phyloP scores from a whole-genome alignment of 805 yeast genomes.

The Saturnispora gosingensis region DNA sequence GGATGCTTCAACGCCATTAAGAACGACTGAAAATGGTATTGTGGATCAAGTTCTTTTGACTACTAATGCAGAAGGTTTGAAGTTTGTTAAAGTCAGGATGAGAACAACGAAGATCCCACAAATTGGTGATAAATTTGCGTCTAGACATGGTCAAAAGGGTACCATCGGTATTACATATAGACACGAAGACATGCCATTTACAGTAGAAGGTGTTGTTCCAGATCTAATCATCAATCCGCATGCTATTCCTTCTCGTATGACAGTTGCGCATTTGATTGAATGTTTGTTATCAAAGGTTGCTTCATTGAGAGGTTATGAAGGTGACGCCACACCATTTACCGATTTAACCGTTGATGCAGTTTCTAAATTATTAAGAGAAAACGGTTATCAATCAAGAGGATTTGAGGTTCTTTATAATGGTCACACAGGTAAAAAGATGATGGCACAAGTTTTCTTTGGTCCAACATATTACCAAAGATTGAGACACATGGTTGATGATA shows the following conservation, averaged over 20 bases:
- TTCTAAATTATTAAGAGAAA: constrained; percentile 83
- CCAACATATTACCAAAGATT: constrained; percentile 98
- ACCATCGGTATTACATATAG: constrained; percentile 98
- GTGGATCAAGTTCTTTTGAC: constrained; percentile 96
- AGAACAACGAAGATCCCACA: constrained; percentile 98
- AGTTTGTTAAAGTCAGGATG: constrained; percentile 96
- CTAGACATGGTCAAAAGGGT: constrained; percentile 99
- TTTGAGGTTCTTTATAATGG: constrained; percentile 98
- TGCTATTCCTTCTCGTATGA: constrained; percentile 99
- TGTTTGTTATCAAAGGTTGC: constrained; percentile 94
- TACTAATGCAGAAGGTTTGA: constrained; percentile 96
- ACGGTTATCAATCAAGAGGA: constrained; percentile 97
- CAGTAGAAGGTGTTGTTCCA: constrained; percentile 92
- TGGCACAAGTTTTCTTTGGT: constrained; percentile 99
- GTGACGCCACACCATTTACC: constrained; percentile 98
- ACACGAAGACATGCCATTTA: constrained; percentile 98
- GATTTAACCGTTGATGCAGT: constrained; percentile 98
- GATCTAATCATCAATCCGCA: constrained; percentile 97
- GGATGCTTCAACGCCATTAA: constrained; percentile 95
- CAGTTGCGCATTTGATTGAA: constrained; percentile 98
- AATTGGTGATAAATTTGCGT: constrained; percentile 98
- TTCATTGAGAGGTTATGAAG: constrained; percentile 89
- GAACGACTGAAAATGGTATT: constrained; percentile 96
- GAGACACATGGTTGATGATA: constrained; percentile 99
- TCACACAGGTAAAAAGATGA: constrained; percentile 94